A percentile compares a stretch with the other conserved stretches of the same genome.
Evolutionary conservation across 257 asterid genomes (phyloP).

Genomic region (Paulownia fortunei): DNA sequence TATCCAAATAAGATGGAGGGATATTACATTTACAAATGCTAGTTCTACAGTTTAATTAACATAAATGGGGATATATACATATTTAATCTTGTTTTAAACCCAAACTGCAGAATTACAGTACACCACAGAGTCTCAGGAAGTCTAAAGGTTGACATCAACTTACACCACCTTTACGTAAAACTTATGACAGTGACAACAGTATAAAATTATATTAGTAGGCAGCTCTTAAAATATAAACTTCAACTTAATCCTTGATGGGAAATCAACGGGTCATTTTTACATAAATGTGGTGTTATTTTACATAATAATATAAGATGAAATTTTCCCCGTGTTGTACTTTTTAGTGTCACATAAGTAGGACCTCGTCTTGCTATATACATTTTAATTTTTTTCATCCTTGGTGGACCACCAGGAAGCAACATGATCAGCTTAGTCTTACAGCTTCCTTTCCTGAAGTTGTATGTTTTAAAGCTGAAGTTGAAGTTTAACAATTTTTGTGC

Average conservation of each 20-base stretch:
- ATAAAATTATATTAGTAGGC: neutral
- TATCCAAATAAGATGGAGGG: constrained; percentile 36
- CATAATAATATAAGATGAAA: neutral
- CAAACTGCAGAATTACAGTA: neutral
- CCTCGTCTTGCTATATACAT: neutral
- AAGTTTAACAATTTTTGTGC: neutral
- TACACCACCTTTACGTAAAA: neutral
- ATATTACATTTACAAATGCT: neutral
- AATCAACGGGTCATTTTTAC: neutral
- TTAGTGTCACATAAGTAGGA: constrained; percentile 5
- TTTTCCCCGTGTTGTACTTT: neutral
- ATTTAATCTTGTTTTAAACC: too few species aligned
- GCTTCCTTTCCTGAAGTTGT: neutral
- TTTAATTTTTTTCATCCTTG: neutral
- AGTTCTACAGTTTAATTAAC: neutral
- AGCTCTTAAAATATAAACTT: neutral
- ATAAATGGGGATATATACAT: neutral
- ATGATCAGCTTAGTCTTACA: neutral
- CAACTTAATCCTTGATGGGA: neutral
- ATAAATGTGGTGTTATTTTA: neutral
- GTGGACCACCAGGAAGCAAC: neutral
- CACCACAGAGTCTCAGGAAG: neutral
- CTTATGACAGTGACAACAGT: neutral
- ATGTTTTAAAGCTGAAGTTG: neutral
- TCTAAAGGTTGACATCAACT: neutral